phyloP scores from a whole-genome alignment of 2,329 filamentous ascomycete species.

The Emergomyces orientalis region DNA sequence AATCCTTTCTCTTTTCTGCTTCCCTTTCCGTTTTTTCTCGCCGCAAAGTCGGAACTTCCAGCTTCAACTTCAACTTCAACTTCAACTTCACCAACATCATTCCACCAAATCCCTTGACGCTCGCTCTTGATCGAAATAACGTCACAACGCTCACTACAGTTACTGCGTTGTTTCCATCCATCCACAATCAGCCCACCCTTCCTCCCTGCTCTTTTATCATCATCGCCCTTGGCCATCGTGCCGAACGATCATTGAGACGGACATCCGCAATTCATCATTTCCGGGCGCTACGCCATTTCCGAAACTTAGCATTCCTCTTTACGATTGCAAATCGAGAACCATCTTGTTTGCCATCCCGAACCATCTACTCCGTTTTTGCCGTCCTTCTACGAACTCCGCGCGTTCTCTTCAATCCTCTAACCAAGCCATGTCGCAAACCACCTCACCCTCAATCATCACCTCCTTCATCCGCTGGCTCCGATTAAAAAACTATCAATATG shows the following conservation, averaged over 20 bases:
- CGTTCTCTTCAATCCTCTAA: background rate
- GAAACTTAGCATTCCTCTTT: too few species aligned
- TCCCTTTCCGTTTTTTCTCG: too few species aligned
- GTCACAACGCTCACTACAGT: background rate
- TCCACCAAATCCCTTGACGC: too few species aligned
- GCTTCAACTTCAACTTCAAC: background rate
- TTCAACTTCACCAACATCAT: background rate
- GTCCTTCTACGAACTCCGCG: background rate
- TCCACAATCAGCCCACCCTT: background rate
- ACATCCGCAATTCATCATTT: background rate
- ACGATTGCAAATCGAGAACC: background rate
- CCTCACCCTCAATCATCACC: constrained; percentile 35
- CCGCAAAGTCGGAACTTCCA: background rate
- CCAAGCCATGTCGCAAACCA: constrained; percentile 11
- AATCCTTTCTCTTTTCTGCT: too few species aligned
- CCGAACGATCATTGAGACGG: too few species aligned
- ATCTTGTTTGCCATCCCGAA: background rate
- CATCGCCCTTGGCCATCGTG: too few species aligned
- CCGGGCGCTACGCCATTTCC: background rate
- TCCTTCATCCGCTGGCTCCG: constrained; percentile 72
- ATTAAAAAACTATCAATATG: constrained; percentile 95
- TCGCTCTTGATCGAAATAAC: too few species aligned
- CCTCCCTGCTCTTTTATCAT: background rate
- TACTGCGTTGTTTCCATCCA: background rate
- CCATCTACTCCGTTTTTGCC: background rate